Evolutionary conservation across 257 asterid species (phyloP), one percentile per base, ranked within the genome.

Genomic region (Nicotiana tabacum): DNA sequence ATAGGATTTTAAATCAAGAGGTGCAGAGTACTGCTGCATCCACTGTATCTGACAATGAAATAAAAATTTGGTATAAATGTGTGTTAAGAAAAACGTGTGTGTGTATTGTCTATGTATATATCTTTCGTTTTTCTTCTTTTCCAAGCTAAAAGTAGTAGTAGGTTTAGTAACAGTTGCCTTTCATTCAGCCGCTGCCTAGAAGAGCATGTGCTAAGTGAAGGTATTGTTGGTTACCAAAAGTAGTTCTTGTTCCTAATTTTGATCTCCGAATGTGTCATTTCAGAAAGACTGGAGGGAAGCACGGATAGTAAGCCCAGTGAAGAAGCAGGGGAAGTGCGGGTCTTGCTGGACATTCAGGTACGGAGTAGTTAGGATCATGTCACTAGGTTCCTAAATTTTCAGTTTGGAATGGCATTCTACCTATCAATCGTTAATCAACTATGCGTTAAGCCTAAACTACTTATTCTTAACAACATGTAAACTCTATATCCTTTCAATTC

Each of bases 311-410:
- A 92, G 94, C 90, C 98, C 97, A 5, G 90, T 95, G 60, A 95
- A 95, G 87, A 61, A 86, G 77, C 99, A 95, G 87, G 98, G 99
- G 65, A 72, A 77, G 32, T 95, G 98, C 85, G 99, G 99, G 86
- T 95, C 98, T 86, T 94, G 98, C 91, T 95, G 99, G 99, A 92
- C 99, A 86, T 95, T 94, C 91, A 95, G 98, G 98, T 92, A 37
- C 83, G 83, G 81, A 46, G 56, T 78, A 72, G 67, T 66, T 74
- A 56, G 81, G 77, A 46, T 57, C 18, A 67, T 51, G 24, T 57
- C 64, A 57, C 64, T 57, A 16, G 7, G n/a, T 17, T 57, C 24
- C 21, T 57, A 17, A 57, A 57, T 57, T 57, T 57, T 57, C 64
- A 5, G 9, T 57, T 57, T 18, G 18, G 64, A 57, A 57, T 16